These are phyloP conservation scores for Aspergillus cavernicola DNA, from an alignment of 495 filamentous ascomycete genomes.

Conservation along the genomic window DNA sequence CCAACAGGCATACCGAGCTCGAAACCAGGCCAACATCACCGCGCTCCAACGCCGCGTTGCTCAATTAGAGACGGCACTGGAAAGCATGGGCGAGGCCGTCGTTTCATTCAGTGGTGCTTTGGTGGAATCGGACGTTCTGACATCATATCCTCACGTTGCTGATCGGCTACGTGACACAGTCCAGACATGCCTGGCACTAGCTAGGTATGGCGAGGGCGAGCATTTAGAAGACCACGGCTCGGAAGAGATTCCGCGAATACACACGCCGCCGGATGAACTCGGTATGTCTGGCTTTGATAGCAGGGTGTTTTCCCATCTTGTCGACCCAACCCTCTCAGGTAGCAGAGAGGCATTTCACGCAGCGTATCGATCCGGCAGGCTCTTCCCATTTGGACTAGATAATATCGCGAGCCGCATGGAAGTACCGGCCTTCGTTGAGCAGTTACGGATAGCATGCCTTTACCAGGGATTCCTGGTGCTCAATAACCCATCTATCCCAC, in stretches of 20 bases:
- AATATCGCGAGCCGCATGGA: neutral
- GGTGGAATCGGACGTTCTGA: neutral
- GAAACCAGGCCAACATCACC: neutral
- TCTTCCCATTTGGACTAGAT: neutral
- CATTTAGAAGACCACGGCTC: neutral
- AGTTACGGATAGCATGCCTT: neutral
- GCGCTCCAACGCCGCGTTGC: neutral
- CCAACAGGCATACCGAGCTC: neutral
- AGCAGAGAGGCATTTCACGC: neutral
- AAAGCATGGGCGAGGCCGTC: neutral
- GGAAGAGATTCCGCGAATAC: neutral
- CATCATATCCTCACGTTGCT: neutral
- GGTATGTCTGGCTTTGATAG: too few species aligned
- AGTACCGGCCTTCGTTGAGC: neutral
- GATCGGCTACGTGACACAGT: neutral
- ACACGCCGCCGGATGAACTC: neutral
- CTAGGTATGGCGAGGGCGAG: neutral
- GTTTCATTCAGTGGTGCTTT: neutral
- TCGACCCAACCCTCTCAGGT: too few species aligned
- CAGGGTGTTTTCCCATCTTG: too few species aligned
- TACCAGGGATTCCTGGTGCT: neutral
- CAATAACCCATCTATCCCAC: neutral
- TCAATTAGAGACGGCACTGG: neutral
- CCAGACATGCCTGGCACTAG: neutral
- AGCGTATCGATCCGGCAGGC: too few species aligned